Conservation (phyloP, 495 filamentous ascomycete species). For the Aspergillus panamensis region DNA sequence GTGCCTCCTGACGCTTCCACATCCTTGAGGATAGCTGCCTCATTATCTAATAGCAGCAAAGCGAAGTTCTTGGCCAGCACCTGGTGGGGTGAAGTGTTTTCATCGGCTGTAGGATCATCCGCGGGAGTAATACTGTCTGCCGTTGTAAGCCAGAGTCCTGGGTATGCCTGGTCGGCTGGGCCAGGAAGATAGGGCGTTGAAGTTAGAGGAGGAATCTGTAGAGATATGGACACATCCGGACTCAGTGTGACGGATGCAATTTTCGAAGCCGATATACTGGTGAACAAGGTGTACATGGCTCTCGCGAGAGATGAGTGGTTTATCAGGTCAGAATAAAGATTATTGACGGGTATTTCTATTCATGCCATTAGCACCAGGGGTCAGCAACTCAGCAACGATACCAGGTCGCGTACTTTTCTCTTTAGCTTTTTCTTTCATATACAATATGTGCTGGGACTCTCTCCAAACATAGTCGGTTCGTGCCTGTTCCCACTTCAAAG, state of each 20-base stretch:
- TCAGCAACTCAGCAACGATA: background rate
- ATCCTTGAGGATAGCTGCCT: constrained; percentile 76
- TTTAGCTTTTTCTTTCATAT: constrained; percentile 71
- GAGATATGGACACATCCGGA: constrained; percentile 61
- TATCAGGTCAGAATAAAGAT: constrained; percentile 59
- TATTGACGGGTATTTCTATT: constrained; percentile 38
- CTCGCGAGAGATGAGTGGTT: constrained; percentile 73
- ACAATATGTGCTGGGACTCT: constrained; percentile 73
- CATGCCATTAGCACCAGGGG: constrained; percentile 4
- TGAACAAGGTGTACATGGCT: constrained; percentile 76
- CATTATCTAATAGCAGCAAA: constrained; percentile 77
- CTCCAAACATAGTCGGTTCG: constrained; percentile 83
- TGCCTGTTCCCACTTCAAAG: constrained; percentile 86
- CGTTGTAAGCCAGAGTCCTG: constrained; percentile 80
- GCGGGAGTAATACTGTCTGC: constrained; percentile 66
- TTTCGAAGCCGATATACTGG: constrained; percentile 72
- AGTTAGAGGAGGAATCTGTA: constrained; percentile 80
- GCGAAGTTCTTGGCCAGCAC: constrained; percentile 81
- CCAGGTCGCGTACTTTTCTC: constrained; percentile 59
- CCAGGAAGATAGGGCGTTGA: constrained; percentile 70
- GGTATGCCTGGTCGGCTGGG: constrained; percentile 58
- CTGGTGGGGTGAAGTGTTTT: constrained; percentile 47
- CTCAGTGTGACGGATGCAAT: constrained; percentile 71
- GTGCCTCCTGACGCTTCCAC: constrained; percentile 74
- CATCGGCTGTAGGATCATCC: constrained; percentile 59